Base-by-base conservation (phyloP, 345 rosid species). In the Camelina sativa region DNA sequence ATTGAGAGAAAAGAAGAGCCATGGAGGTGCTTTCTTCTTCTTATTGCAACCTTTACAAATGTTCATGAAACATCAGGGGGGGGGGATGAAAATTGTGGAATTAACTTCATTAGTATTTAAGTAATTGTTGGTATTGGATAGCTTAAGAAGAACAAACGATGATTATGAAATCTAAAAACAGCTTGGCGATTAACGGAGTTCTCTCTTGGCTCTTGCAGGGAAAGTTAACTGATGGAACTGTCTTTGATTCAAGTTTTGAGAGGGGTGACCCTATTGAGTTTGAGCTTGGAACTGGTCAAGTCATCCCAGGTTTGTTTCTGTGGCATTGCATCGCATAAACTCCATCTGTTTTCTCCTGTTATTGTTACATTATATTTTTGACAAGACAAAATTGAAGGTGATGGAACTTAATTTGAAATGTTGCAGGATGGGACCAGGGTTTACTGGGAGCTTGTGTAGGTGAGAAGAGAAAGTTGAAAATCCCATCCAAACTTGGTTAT, bases 361-460 rank as follows among this genome's bases (percentile, higher is more conserved):
- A 6, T 66, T 75, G 13, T 23, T 25, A 11, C 22, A 8, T 47
- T 30, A 37, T 47, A 22, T 13, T 5, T 0, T 23, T 35, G 8
- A 47, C 6, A 6, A 6, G 40, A 35, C 8, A 65, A 16, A 66
- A 13, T 43, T 30, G 57, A 52, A 32, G 17, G 51, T 13, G 40
- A 38, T 25, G 34, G 19, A 8, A 38, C 28, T 11, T 3, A 44
- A 43, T 35, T 2, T 4, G 0, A 25, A 44, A 30, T 43, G 28
- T 70, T 80, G 75, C 83, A 94, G 98, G 98, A 69, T 94, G 98
- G 96, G 98, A 95, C 84, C 99, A 95, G 71, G 99, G 97, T 69
- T 71, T 95, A 44, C 57, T 95, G 61, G 97, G 97, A 19, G 84
- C 82, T 83, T 95, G 99, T 11, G 89, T 91, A 0, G 97, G 99